phyloP scores from a whole-genome alignment of 2,329 filamentous ascomycete genomes.

The Cytospora paraplurivora region DNA sequence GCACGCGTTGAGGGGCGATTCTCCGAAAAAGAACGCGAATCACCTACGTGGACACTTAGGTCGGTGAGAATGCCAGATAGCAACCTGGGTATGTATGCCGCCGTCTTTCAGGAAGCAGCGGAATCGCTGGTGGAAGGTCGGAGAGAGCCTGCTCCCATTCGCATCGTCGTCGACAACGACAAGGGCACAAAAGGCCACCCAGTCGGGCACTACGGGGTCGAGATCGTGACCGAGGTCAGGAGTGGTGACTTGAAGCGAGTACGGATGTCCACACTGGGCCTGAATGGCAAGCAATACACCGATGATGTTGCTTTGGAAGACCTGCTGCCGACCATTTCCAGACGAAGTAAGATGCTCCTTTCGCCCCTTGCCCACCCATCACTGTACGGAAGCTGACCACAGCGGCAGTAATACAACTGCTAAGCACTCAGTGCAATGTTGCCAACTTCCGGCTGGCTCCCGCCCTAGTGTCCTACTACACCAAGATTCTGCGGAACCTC shows the following conservation, averaged over 20 bases:
- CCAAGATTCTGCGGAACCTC: constrained; percentile 73
- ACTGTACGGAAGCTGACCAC: constrained; percentile 38
- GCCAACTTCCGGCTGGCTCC: constrained; percentile 65
- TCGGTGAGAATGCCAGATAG: constrained; percentile 65
- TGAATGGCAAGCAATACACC: constrained; percentile 70
- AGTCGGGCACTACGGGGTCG: constrained; percentile 68
- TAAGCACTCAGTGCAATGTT: constrained; percentile 70
- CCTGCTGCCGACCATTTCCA: constrained; percentile 73
- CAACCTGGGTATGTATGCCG: constrained; percentile 62
- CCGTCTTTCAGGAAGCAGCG: constrained; percentile 71
- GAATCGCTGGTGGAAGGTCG: constrained; percentile 64
- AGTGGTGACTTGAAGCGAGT: constrained; percentile 54
- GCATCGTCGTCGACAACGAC: constrained; percentile 72
- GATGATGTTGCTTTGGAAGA: constrained; percentile 75
- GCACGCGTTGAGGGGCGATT: constrained; percentile 85
- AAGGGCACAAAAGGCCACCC: constrained; percentile 67
- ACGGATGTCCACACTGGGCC: constrained; percentile 57
- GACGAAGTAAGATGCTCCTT: constrained; percentile 59
- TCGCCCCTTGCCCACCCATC: neutral
- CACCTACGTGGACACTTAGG: constrained; percentile 77
- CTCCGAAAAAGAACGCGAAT: constrained; percentile 79
- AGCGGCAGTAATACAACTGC: constrained; percentile 66
- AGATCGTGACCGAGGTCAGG: constrained; percentile 68
- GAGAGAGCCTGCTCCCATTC: constrained; percentile 67
- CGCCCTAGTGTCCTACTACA: constrained; percentile 75